phyloP scores from a whole-genome alignment of 768 basidiomycete genomes.

The Auriscalpium vulgare region DNA sequence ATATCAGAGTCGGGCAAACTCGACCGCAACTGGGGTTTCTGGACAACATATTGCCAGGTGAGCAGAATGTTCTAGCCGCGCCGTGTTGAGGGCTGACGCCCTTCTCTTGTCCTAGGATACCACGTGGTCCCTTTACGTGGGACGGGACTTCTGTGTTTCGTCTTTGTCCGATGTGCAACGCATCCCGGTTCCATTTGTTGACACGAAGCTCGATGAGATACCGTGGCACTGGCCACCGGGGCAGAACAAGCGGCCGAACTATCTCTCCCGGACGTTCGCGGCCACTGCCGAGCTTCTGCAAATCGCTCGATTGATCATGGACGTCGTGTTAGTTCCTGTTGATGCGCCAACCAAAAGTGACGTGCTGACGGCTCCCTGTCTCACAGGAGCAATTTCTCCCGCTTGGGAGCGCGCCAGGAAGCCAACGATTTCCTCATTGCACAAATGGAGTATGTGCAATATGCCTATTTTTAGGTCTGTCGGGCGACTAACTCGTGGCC shows the following conservation, averaged over 20 bases:
- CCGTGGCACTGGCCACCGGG: conserved; percentile 36
- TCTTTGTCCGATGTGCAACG: conserved; percentile 28
- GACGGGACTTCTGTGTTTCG: conserved; percentile 47
- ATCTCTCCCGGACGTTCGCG: conserved; percentile 11
- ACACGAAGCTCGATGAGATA: conserved; percentile 40
- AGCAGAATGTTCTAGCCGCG: background rate
- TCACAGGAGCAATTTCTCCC: conserved; percentile 12
- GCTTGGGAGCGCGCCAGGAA: conserved; percentile 5
- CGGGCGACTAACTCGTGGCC: background rate
- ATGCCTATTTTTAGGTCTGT: background rate
- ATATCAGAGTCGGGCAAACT: conserved; percentile 45
- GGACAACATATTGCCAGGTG: conserved; percentile 51
- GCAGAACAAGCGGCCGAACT: conserved; percentile 14
- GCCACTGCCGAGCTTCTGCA: conserved; percentile 13
- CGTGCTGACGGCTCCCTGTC: no score
- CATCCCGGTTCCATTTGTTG: conserved; percentile 41
- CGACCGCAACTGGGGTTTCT: conserved; percentile 54
- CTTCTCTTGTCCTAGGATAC: conserved; percentile 33
- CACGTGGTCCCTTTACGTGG: conserved; percentile 62
- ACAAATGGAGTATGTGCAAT: conserved; percentile 12
- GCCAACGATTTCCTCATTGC: conserved; percentile 10
- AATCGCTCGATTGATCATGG: conserved; percentile 11
- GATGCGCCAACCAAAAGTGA: no score
- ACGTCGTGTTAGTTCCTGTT: conserved; percentile 8
- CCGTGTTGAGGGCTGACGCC: background rate